Evolutionary conservation across 768 basidiomycete species (phyloP).

Genomic region (Lactifluus pinguis): DNA sequence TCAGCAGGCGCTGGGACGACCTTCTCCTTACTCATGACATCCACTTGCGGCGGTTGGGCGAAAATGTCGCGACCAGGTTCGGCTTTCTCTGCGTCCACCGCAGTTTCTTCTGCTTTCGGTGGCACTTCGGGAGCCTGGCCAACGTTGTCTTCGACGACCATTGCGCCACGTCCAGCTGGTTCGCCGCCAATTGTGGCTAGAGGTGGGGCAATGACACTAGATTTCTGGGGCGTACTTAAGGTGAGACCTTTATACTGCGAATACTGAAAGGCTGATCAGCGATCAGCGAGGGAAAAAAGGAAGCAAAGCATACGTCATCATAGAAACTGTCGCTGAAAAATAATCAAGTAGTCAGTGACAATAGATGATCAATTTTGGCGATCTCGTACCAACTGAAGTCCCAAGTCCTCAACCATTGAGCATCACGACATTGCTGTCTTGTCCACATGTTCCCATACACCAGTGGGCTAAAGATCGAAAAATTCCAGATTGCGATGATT

Average conservation of each 20-base stretch:
- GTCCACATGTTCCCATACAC: slow-evolving; percentile 87
- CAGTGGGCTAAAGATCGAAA: slow-evolving; percentile 68
- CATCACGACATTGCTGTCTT: slow-evolving; percentile 57
- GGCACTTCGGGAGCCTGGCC: slow-evolving; percentile 19
- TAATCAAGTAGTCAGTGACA: slow-evolving; percentile 5
- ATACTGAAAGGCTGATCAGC: slow-evolving; percentile 34
- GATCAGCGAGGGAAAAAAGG: slow-evolving; percentile 1
- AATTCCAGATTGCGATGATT: slow-evolving; percentile 70
- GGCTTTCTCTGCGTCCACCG: slow-evolving; percentile 40
- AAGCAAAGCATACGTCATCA: slow-evolving; percentile 44
- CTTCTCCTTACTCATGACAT: slow-evolving; percentile 37
- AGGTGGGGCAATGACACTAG: slow-evolving; percentile 22
- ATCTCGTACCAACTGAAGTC: slow-evolving; percentile 80
- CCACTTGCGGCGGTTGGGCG: slow-evolving; percentile 38
- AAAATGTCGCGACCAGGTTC: slow-evolving; percentile 76
- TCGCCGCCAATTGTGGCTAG: slow-evolving; percentile 44
- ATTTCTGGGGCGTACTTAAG: slow-evolving; percentile 32
- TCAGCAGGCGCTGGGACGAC: not conserved
- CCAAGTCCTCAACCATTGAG: slow-evolving; percentile 90
- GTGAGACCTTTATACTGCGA: slow-evolving; percentile 39
- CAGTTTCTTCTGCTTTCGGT: slow-evolving; percentile 27
- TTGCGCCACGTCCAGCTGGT: slow-evolving; percentile 42
- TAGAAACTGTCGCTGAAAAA: slow-evolving; percentile 52
- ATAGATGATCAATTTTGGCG: not conserved
- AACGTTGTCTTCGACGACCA: slow-evolving; percentile 42